A percentile compares a stretch with the other conserved stretches of the same genome.
Evolutionary conservation across 352 stramenopile genomes (phyloP).

Genomic region (Phytophthora tentaculata): DNA sequence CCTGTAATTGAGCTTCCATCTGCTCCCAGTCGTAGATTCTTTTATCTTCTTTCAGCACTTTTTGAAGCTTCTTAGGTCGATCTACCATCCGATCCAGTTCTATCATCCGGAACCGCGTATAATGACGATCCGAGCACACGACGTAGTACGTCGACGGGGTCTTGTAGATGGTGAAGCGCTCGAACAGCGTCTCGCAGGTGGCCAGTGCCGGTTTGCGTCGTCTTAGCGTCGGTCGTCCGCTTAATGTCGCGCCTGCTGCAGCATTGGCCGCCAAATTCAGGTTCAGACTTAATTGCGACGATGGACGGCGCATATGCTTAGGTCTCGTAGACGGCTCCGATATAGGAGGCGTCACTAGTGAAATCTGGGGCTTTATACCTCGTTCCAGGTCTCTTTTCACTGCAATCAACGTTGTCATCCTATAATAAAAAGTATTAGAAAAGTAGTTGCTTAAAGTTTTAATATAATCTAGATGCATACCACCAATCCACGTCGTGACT

Average conservation of each 20-base stretch:
- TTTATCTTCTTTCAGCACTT: constrained; percentile 75
- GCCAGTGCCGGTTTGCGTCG: constrained; percentile 72
- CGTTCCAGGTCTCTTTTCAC: constrained; percentile 80
- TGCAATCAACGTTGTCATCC: constrained; percentile 81
- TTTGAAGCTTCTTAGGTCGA: constrained; percentile 49
- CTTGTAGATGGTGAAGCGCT: constrained; percentile 89
- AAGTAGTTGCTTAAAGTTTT: background rate
- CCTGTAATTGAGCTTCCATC: constrained; percentile 83
- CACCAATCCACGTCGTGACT: constrained; percentile 91
- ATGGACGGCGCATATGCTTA: constrained; percentile 41
- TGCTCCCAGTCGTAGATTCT: constrained; percentile 76
- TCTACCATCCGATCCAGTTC: constrained; percentile 76
- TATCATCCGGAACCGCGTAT: constrained; percentile 80
- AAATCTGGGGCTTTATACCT: constrained; percentile 64
- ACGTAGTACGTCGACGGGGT: constrained; percentile 74
- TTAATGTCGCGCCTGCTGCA: constrained; percentile 18
- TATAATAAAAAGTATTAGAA: constrained; percentile 27
- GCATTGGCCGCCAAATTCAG: constrained; percentile 33
- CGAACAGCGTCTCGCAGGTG: constrained; percentile 69
- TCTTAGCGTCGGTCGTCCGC: constrained; percentile 48
- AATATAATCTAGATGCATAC: constrained; percentile 34
- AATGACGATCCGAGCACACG: constrained; percentile 87
- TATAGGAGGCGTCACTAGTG: constrained; percentile 66
- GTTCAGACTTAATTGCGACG: constrained; percentile 39
- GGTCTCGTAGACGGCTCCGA: constrained; percentile 37